These are phyloP conservation scores for Neophaeococcomyces mojaviensis DNA, from an alignment of 2,329 filamentous ascomycete species.

Conservation along the genomic window DNA sequence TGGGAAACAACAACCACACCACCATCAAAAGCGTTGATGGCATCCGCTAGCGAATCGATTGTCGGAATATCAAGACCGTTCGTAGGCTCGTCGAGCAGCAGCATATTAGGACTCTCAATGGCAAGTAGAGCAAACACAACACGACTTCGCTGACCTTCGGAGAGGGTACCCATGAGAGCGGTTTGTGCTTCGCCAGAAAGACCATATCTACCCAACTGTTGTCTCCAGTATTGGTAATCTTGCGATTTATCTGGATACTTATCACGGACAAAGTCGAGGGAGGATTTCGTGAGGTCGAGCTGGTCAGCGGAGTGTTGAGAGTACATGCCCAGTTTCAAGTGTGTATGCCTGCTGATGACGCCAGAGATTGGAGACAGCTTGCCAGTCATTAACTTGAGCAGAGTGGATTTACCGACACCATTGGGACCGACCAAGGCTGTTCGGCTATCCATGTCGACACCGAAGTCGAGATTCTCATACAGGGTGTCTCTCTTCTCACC, in stretches of 20 bases:
- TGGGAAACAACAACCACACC: constrained; percentile 97
- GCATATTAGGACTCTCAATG: constrained; percentile 95
- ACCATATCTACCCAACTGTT: constrained; percentile 92
- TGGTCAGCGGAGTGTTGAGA: constrained; percentile 98
- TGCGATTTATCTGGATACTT: constrained; percentile 84
- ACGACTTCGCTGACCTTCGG: constrained; percentile 94
- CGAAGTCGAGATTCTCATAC: constrained; percentile 93
- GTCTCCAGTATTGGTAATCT: constrained; percentile 99
- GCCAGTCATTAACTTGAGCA: constrained; percentile 93
- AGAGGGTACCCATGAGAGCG: constrained; percentile 93
- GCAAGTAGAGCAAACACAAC: constrained; percentile 96
- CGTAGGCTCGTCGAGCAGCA: constrained; percentile 94
- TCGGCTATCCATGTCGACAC: constrained; percentile 99
- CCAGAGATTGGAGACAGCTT: constrained; percentile 78
- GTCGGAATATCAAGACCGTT: constrained; percentile 99
- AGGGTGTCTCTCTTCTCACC: constrained; percentile 82
- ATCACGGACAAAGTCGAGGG: constrained; percentile 94
- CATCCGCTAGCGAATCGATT: constrained; percentile 93
- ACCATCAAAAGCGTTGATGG: constrained; percentile 91
- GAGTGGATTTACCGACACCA: constrained; percentile 97
- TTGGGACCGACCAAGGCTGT: constrained; percentile 95
- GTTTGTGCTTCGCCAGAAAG: constrained; percentile 90
- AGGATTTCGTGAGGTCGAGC: constrained; percentile 94
- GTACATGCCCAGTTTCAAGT: constrained; percentile 97
- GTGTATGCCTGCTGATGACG: constrained; percentile 81